Conservation (phyloP, 148 eudicot species). For the Linanthus parryae region DNA sequence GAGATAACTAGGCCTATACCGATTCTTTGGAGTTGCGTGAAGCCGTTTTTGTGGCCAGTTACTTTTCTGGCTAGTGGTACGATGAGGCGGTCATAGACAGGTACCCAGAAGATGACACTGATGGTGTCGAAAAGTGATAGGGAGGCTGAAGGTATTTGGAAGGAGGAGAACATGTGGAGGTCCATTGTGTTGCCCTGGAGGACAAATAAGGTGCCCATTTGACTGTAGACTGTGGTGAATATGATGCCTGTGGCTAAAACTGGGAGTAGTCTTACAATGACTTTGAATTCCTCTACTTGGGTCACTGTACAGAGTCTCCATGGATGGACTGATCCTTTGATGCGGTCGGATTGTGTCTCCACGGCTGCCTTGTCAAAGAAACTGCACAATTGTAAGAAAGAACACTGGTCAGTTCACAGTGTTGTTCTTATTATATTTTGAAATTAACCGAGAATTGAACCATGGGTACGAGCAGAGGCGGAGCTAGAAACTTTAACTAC, state of each 20-base stretch:
- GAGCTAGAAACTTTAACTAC: too few species aligned
- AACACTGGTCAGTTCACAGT: too few species aligned
- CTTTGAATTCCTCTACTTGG: conserved; percentile 13
- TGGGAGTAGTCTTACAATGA: too few species aligned
- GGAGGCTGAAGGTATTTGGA: conserved; percentile 62
- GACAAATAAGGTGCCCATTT: conserved; percentile 12
- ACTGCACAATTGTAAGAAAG: too few species aligned
- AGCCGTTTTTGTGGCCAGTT: conserved; percentile 51
- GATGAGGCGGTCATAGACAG: conserved; percentile 48
- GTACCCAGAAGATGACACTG: conserved; percentile 66
- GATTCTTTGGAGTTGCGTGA: conserved; percentile 70
- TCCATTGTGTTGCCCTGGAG: conserved; percentile 13
- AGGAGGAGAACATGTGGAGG: conserved; percentile 3
- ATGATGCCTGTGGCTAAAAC: too few species aligned
- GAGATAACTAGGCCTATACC: conserved; percentile 69
- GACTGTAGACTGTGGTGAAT: too few species aligned
- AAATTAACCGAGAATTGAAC: too few species aligned
- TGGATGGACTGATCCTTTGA: conserved; percentile 1
- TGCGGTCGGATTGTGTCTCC: conserved; percentile 2
- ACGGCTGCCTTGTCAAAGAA: conserved; percentile 13
- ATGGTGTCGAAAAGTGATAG: conserved; percentile 53
- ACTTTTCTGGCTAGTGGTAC: conserved; percentile 48
- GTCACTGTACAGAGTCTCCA: conserved; percentile 13
- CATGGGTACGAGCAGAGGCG: too few species aligned
- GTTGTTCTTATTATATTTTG: too few species aligned